Evolutionary conservation across 2,329 filamentous ascomycete species (phyloP).

Genomic region (Talaromyces piceae): DNA sequence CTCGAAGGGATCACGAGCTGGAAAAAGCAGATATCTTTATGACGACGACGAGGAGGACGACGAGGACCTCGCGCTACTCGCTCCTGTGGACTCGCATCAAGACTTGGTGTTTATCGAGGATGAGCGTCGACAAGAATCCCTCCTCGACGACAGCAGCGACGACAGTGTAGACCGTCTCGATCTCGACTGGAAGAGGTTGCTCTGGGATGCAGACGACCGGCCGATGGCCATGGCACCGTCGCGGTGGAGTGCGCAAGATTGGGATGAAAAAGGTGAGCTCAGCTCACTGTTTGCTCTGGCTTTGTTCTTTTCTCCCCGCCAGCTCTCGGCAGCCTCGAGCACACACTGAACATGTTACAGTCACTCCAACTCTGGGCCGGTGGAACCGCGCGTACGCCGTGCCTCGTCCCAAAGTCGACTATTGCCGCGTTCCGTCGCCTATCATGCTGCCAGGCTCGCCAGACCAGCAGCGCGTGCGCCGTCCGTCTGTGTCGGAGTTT

Average conservation of each 20-base stretch:
- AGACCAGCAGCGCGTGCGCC: not conserved
- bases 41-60: not conserved
- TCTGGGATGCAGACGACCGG: no score
- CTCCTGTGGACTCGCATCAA: not conserved
- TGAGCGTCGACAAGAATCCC: not conserved
- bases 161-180: no score
- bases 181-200: no score
- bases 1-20: conserved; percentile 1
- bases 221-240: no score
- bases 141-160: no score
- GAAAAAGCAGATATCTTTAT: conserved; percentile 5
- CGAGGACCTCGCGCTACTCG: not conserved
- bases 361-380: conserved; percentile 3
- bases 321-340: not conserved
- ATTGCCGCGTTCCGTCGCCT: conserved; percentile 2
- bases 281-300: not conserved
- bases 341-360: conserved; percentile 5
- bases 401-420: conserved; percentile 5
- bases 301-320: not conserved
- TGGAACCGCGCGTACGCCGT: conserved; percentile 1
- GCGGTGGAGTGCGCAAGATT: not conserved
- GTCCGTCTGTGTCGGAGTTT: conserved; percentile 5
- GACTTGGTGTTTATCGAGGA: not conserved
- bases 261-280: not conserved
- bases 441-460: conserved; percentile 10